Evolutionary conservation across 1,284 basidiomycete genomes (phyloP).

Genomic region (Mycena citricolor): DNA sequence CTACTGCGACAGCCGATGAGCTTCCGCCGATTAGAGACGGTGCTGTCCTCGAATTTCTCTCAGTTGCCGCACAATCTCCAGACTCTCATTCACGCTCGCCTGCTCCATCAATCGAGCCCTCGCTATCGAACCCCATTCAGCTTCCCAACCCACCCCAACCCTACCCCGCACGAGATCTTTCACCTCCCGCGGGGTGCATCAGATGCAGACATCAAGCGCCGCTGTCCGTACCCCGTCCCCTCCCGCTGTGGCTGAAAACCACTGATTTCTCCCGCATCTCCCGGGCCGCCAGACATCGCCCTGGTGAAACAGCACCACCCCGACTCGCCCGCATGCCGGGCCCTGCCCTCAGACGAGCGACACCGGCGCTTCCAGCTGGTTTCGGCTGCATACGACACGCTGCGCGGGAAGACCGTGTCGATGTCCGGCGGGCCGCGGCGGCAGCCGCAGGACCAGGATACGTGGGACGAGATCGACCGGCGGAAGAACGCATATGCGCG

Average conservation of each 20-base stretch:
- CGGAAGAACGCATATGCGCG: conserved; percentile 29
- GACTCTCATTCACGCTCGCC: conserved; percentile 12
- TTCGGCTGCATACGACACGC: conserved; percentile 46
- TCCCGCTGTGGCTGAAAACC: background rate
- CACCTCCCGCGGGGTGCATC: conserved; percentile 56
- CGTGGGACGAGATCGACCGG: conserved; percentile 39
- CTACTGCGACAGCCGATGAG: too few relatives aligned
- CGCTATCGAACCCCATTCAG: conserved; percentile 40
- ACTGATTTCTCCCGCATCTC: conserved; percentile 2
- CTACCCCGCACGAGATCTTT: conserved; percentile 65
- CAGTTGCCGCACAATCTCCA: conserved; percentile 19
- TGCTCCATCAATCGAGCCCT: conserved; percentile 16
- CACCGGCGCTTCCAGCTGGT: conserved; percentile 51
- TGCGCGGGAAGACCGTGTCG: conserved; percentile 36
- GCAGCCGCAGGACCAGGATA: conserved; percentile 27
- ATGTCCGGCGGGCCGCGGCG: conserved; percentile 2
- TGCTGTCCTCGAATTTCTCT: too few relatives aligned
- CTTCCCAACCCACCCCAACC: conserved; percentile 48
- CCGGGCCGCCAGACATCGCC: conserved; percentile 50
- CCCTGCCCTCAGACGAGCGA: conserved; percentile 35
- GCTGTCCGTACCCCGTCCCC: conserved; percentile 43
- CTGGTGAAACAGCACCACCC: conserved; percentile 67
- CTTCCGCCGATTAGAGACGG: too few relatives aligned
- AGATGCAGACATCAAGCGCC: conserved; percentile 54
- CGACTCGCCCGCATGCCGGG: conserved; percentile 44